These are phyloP conservation scores for Triticum turgidum DNA, from an alignment of 176 grass and related monocot species.

Conservation along the genomic window DNA sequence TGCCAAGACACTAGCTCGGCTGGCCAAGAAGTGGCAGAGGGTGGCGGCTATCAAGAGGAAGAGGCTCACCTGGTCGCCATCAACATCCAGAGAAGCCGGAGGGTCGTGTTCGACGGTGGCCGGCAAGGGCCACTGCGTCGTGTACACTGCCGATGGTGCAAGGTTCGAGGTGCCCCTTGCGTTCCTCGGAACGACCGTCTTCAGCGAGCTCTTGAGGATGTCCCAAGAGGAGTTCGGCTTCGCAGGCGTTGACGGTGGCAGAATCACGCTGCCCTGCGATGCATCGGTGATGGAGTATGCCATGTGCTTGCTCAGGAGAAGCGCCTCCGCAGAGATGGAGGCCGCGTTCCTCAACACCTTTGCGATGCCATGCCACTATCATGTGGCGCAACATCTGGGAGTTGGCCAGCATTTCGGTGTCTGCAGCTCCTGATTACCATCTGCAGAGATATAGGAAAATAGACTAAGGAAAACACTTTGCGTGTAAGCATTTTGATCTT, in stretches of 20 bases:
- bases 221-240: slow-evolving; percentile 58
- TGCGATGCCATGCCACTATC: neutral
- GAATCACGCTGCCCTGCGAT: no score
- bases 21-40: slow-evolving; percentile 28
- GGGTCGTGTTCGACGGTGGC: no score
- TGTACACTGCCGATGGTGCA: slow-evolving; percentile 37
- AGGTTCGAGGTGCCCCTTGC: slow-evolving; percentile 49
- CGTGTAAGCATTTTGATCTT: neutral
- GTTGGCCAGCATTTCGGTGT: no score
- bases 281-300: slow-evolving; percentile 30
- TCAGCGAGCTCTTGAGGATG: slow-evolving; percentile 44
- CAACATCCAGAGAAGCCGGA: neutral
- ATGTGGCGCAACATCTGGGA: neutral
- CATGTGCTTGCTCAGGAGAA: slow-evolving; percentile 41
- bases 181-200: slow-evolving; percentile 38
- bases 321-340: slow-evolving; percentile 43
- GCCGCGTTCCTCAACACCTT: slow-evolving; percentile 42
- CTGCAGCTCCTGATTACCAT: no score
- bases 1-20: neutral
- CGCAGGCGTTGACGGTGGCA: neutral
- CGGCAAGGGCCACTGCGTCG: slow-evolving; percentile 25
- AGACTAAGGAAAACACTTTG: no score
- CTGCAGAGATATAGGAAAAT: no score
- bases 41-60: slow-evolving; percentile 44
- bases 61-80: slow-evolving; percentile 6